Conservation (phyloP, 148 eudicot species). For the Hydrangea macrophylla region DNA sequence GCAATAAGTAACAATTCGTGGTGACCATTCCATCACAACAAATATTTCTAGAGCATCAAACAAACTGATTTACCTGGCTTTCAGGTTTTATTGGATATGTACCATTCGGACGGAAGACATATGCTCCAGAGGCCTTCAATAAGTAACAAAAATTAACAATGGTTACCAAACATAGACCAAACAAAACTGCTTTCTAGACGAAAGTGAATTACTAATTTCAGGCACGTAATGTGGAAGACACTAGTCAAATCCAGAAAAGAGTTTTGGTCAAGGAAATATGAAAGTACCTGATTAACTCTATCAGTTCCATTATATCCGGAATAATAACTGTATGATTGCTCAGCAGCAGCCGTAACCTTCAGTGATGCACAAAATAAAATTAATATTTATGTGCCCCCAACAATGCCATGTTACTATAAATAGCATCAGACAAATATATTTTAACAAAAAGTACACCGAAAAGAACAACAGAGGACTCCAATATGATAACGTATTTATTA, state of each 20-base stretch:
- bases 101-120: slow-evolving; percentile 73
- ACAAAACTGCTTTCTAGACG: neutral
- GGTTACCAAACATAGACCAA: neutral
- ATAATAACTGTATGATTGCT: slow-evolving; percentile 59
- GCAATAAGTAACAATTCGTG: too few species aligned
- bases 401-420: neutral
- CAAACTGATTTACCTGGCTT: slow-evolving; percentile 40
- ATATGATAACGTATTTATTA: neutral
- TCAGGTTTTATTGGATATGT: slow-evolving; percentile 39
- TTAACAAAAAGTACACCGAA: neutral
- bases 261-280: slow-evolving; percentile 7
- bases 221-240: slow-evolving; percentile 2
- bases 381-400: neutral
- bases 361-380: slow-evolving; percentile 8
- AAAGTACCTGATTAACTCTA: slow-evolving; percentile 61
- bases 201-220: neutral
- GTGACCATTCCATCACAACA: neutral
- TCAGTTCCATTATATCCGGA: slow-evolving; percentile 68
- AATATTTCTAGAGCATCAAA: neutral
- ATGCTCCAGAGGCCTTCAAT: slow-evolving; percentile 79
- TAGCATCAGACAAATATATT: neutral
- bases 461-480: neutral
- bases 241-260: neutral
- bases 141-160: slow-evolving; percentile 7
- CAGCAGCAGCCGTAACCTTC: slow-evolving; percentile 52